phyloP scores from a whole-genome alignment of 371 early-diverging fungal species.

The Mortierella sp. region DNA sequence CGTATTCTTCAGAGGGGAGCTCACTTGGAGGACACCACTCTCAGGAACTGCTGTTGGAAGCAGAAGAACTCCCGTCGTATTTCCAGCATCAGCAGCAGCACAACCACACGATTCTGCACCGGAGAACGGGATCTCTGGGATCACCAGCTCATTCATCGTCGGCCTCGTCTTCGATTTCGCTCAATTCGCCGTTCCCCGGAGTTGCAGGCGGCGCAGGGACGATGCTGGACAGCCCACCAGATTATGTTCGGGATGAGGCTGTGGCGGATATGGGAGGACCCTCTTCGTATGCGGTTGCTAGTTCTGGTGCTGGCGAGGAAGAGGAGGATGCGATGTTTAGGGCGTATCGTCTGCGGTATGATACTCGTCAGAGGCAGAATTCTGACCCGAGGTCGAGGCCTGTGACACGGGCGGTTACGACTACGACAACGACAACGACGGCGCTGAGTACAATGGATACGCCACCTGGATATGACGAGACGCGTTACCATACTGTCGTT shows the following conservation, averaged over 20 bases:
- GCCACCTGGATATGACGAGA: constrained; percentile 51
- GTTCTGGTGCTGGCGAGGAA: neutral
- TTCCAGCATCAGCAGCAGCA: constrained; percentile 34
- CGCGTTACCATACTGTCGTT: constrained; percentile 26
- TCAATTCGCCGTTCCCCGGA: constrained; percentile 26
- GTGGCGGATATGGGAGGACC: neutral
- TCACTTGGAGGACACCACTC: constrained; percentile 15
- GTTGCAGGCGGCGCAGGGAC: neutral
- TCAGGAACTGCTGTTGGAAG: constrained; percentile 29
- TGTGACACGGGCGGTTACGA: neutral
- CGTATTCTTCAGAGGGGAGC: constrained; percentile 24
- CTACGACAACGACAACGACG: neutral
- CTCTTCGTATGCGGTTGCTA: no score
- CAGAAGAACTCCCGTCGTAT: constrained; percentile 49
- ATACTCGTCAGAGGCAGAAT: constrained; percentile 29
- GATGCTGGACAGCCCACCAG: constrained; percentile 40
- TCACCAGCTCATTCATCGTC: constrained; percentile 49
- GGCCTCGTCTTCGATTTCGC: constrained; percentile 45
- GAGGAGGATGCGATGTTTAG: constrained; percentile 46
- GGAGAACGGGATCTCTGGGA: constrained; percentile 38
- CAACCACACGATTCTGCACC: constrained; percentile 15
- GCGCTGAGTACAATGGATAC: constrained; percentile 27
- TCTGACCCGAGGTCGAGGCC: constrained; percentile 26
- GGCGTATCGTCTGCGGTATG: constrained; percentile 48
- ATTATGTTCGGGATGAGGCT: constrained; percentile 36